Evolutionary conservation across 2,329 filamentous ascomycete species (phyloP).

Genomic region (Ustulina deusta): DNA sequence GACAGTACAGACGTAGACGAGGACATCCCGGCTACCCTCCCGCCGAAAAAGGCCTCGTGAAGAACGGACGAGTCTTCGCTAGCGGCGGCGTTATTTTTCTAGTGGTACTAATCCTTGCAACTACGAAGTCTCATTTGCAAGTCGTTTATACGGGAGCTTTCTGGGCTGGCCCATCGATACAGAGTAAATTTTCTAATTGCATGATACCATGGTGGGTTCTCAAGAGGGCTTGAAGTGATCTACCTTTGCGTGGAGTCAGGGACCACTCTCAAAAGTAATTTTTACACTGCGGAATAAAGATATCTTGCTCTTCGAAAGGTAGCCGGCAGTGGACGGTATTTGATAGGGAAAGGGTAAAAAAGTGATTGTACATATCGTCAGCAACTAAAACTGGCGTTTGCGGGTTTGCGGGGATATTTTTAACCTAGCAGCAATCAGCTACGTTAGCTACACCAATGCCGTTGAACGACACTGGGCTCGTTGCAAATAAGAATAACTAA

Average conservation of each 20-base stretch:
- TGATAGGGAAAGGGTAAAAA: background rate
- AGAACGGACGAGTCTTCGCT: background rate
- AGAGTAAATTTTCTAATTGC: background rate
- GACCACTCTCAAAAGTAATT: background rate
- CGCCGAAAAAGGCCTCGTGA: slow-evolving; percentile 35
- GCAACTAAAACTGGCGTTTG: background rate
- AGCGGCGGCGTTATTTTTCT: background rate
- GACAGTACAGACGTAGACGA: slow-evolving; percentile 46
- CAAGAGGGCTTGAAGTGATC: background rate
- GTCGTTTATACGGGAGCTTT: background rate
- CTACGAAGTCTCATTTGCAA: background rate
- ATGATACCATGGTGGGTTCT: background rate
- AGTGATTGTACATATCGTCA: background rate
- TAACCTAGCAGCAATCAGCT: background rate
- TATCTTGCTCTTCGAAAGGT: background rate
- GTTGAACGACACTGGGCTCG: background rate
- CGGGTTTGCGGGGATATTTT: slow-evolving; percentile 13
- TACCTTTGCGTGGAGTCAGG: background rate
- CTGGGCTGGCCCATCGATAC: background rate
- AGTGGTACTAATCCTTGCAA: background rate
- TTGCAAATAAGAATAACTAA: slow-evolving; percentile 2
- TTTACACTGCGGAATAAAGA: background rate
- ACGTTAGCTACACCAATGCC: background rate
- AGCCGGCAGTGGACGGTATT: background rate
- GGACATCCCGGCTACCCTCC: slow-evolving; percentile 49